phyloP scores from a whole-genome alignment of 164 flowering plant species.

The Stephania yunnanensis region DNA sequence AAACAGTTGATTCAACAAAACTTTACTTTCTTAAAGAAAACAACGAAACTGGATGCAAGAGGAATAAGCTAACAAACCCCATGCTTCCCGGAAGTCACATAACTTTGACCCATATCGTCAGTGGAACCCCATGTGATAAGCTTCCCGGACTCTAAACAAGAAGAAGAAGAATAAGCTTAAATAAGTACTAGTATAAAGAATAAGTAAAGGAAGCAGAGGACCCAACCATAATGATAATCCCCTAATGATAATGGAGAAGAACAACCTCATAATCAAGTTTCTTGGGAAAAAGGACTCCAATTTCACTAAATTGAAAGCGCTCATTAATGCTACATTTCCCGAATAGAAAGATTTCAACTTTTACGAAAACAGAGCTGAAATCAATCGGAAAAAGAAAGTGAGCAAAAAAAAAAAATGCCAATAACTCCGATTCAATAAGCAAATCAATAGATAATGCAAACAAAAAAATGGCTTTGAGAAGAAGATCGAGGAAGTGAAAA shows the following conservation, averaged over 20 bases:
- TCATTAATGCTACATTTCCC: background rate
- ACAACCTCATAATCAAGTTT: background rate
- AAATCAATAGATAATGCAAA: background rate
- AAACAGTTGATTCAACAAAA: background rate
- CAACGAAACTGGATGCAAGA: background rate
- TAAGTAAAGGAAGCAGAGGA: background rate
- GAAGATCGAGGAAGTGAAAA: background rate
- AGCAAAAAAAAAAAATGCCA: background rate
- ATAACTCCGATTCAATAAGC: background rate
- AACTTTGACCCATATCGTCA: slow-evolving; percentile 94
- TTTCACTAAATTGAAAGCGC: background rate
- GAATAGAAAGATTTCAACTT: background rate
- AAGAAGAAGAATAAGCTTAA: too few species aligned
- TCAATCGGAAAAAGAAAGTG: background rate
- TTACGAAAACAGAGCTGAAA: background rate
- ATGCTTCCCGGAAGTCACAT: slow-evolving; percentile 92
- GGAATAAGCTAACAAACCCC: slow-evolving; percentile 49
- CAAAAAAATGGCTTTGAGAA: background rate
- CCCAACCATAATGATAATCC: background rate
- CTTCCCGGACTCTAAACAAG: slow-evolving; percentile 68
- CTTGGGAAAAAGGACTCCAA: background rate
- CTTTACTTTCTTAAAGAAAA: too few species aligned
- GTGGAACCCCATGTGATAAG: slow-evolving; percentile 98
- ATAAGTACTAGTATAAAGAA: background rate
- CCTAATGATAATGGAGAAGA: background rate